A percentile compares a stretch with the other conserved stretches of the same genome.
Conservation (phyloP, 805 yeast species). For the Sporopachydermia lactativora region DNA sequence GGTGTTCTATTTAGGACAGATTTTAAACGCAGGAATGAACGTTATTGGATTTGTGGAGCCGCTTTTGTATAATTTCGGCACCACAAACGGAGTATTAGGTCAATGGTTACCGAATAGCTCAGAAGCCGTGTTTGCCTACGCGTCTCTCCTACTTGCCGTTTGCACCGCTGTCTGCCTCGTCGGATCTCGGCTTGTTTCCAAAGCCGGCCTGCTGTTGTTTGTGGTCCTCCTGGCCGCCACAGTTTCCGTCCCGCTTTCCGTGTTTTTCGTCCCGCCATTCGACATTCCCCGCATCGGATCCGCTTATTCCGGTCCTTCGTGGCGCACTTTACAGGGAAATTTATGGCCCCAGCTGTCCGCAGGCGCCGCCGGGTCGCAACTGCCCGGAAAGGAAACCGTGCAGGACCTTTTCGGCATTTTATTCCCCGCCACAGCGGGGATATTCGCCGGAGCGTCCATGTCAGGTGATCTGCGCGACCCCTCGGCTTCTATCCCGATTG, state of each 20-base stretch:
- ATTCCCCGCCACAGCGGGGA: slow-evolving; percentile 98
- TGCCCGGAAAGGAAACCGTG: slow-evolving; percentile 55
- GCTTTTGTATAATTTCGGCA: slow-evolving; percentile 57
- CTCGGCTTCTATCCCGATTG: slow-evolving; percentile 79
- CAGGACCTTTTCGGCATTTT: slow-evolving; percentile 84
- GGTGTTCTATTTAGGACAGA: slow-evolving; percentile 90
- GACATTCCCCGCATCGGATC: slow-evolving; percentile 32
- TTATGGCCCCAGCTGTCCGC: slow-evolving; percentile 68
- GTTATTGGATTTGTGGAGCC: slow-evolving; percentile 96
- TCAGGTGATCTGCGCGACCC: slow-evolving; percentile 86
- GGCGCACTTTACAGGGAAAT: slow-evolving; percentile 52
- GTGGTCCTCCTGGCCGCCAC: slow-evolving; percentile 56
- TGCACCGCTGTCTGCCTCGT: slow-evolving; percentile 69
- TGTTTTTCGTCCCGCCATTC: slow-evolving; percentile 53
- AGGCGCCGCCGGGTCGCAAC: slow-evolving; percentile 85
- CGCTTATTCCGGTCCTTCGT: slow-evolving; percentile 58
- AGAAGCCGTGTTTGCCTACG: slow-evolving; percentile 56
- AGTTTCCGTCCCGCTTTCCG: slow-evolving; percentile 68
- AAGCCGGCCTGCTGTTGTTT: slow-evolving; percentile 67
- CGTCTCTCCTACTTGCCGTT: slow-evolving; percentile 49
- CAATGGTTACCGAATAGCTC: slow-evolving; percentile 54
- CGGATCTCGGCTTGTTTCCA: slow-evolving; percentile 72
- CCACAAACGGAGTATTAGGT: slow-evolving; percentile 29
- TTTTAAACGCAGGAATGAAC: slow-evolving; percentile 74
- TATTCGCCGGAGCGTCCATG: slow-evolving; percentile 98